Conservation (phyloP, 305 asterid genomes). For the Withania somnifera region DNA sequence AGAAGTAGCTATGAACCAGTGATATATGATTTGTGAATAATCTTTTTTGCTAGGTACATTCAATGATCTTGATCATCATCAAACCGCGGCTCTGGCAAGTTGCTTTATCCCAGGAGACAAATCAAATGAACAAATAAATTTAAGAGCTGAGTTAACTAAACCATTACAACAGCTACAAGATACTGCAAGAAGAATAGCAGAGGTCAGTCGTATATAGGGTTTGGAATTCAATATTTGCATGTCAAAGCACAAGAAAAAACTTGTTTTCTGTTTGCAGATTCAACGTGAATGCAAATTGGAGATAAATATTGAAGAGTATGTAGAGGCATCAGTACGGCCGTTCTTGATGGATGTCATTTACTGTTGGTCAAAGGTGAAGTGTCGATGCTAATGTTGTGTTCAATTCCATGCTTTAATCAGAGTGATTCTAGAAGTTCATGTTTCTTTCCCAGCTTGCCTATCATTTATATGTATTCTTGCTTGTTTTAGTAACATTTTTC, state of each 20-base stretch:
- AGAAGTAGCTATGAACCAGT: not conserved
- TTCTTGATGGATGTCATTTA: constrained; percentile 94
- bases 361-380: constrained; percentile 92
- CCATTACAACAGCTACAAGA: constrained; percentile 97
- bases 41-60: constrained; percentile 61
- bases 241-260: not conserved
- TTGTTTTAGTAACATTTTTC: not conserved
- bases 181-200: constrained; percentile 91
- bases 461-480: not conserved
- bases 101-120: constrained; percentile 92
- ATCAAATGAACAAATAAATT: constrained; percentile 68
- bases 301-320: constrained; percentile 88
- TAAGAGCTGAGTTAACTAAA: constrained; percentile 87
- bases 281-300: constrained; percentile 97
- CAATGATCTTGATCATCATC: constrained; percentile 93
- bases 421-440: not conserved
- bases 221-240: not conserved
- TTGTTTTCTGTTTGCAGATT: constrained; percentile 34
- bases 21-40: not conserved
- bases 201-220: constrained; percentile 33
- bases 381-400: constrained; percentile 4
- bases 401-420: not conserved
- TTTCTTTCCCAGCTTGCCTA: not conserved
- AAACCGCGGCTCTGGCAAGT: constrained; percentile 87
- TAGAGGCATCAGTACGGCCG: constrained; percentile 86